Evolutionary conservation across 352 stramenopile genomes (phyloP).

Genomic region (Globisporangium carolinianum): DNA sequence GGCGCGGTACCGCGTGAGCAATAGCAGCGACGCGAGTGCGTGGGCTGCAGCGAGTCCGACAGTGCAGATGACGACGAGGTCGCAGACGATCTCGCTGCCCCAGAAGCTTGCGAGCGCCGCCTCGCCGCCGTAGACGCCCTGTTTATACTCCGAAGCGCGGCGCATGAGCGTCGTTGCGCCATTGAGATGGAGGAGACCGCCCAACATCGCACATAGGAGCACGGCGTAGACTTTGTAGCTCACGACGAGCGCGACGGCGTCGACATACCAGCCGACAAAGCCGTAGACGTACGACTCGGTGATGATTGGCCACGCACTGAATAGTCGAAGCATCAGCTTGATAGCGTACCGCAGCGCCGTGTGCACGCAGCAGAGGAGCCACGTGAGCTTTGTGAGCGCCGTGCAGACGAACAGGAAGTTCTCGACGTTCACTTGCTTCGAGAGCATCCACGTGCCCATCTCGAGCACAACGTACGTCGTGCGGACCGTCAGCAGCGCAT

Average conservation of each 20-base stretch:
- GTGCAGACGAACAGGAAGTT: slow-evolving; percentile 51
- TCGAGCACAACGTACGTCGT: slow-evolving; percentile 36
- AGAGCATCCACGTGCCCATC: slow-evolving; percentile 51
- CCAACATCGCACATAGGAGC: slow-evolving; percentile 15
- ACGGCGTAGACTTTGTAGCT: slow-evolving; percentile 47
- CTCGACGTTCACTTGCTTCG: slow-evolving; percentile 30
- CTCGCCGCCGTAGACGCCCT: slow-evolving; percentile 15
- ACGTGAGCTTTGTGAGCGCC: slow-evolving; percentile 37
- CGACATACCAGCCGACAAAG: slow-evolving; percentile 19
- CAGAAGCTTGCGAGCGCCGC: slow-evolving; percentile 19
- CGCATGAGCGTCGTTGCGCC: slow-evolving; percentile 20
- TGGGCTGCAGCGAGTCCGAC: slow-evolving; percentile 24
- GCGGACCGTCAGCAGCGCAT: slow-evolving; percentile 34
- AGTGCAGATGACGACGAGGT: slow-evolving; percentile 9
- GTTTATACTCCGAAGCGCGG: slow-evolving; percentile 5
- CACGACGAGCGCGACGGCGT: slow-evolving; percentile 34
- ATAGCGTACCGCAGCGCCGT: slow-evolving; percentile 20
- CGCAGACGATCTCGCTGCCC: slow-evolving; percentile 22
- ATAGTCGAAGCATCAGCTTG: slow-evolving; percentile 19
- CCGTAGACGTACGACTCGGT: slow-evolving; percentile 25
- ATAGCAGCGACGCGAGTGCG: slow-evolving; percentile 18
- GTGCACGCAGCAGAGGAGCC: slow-evolving; percentile 44
- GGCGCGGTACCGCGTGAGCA: slow-evolving; percentile 29
- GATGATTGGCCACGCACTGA: slow-evolving; percentile 21
- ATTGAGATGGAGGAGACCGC: slow-evolving; percentile 11